A percentile compares a stretch with the other conserved stretches of the same genome.
Conservation (phyloP, 2,329 filamentous ascomycete species). For the Colletotrichum lindemuthianum region DNA sequence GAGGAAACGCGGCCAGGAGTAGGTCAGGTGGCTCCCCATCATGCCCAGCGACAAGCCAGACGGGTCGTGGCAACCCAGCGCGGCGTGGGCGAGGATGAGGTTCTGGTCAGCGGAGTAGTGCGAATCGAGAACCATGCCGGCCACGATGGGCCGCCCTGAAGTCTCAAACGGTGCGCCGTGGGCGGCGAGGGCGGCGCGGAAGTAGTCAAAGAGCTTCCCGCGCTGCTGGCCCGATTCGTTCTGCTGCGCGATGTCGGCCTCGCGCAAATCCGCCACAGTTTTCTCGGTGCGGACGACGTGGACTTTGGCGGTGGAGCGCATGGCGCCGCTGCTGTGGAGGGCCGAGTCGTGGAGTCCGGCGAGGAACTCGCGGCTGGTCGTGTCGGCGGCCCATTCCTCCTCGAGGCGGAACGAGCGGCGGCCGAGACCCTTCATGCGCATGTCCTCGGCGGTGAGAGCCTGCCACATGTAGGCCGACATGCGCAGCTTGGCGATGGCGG, state of each 20-base stretch:
- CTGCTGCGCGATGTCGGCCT: conserved; percentile 73
- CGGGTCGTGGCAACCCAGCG: conserved; percentile 63
- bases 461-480: conserved; percentile 83
- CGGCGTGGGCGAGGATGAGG: conserved; percentile 73
- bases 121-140: conserved; percentile 75
- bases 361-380: conserved; percentile 57
- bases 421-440: conserved; percentile 75
- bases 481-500: conserved; percentile 75
- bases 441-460: conserved; percentile 79
- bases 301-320: conserved; percentile 63
- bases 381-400: conserved; percentile 77
- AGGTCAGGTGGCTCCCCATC: conserved; percentile 76
- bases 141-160: conserved; percentile 68
- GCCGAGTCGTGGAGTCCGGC: conserved; percentile 16
- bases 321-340: conserved; percentile 15
- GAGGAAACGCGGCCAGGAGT: conserved; percentile 75
- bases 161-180: conserved; percentile 45
- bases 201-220: conserved; percentile 60
- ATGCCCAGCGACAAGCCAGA: conserved; percentile 72
- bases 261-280: conserved; percentile 73
- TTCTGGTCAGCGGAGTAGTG: conserved; percentile 70
- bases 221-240: conserved; percentile 64
- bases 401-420: conserved; percentile 78
- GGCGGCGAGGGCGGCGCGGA: conserved; percentile 57
- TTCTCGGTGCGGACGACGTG: conserved; percentile 74